A percentile compares a stretch with the other conserved stretches of the same genome.
phyloP scores from a whole-genome alignment of 768 basidiomycete species.

The Lyophyllum semitale region DNA sequence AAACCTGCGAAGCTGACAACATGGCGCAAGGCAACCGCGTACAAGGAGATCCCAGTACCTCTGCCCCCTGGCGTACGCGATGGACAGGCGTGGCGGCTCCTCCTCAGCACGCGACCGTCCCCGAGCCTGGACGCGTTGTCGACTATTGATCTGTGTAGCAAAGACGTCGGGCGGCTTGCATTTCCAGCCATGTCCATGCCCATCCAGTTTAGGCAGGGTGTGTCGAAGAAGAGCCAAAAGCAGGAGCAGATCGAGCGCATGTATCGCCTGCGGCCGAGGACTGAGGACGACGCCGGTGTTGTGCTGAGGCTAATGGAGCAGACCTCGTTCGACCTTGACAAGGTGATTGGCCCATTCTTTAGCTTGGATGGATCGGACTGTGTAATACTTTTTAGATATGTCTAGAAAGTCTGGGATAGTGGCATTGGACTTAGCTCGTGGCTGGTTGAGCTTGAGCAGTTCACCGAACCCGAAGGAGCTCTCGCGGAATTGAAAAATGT shows the following conservation, averaged over 20 bases:
- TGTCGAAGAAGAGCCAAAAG: constrained; percentile 40
- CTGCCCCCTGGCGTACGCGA: constrained; percentile 53
- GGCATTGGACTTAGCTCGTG: constrained; percentile 85
- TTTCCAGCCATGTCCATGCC: constrained; percentile 75
- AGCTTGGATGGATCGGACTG: neutral
- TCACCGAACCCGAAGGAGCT: constrained; percentile 2
- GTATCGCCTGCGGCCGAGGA: constrained; percentile 39
- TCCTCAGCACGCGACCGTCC: constrained; percentile 46
- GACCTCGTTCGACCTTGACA: constrained; percentile 91
- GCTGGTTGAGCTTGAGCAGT: constrained; percentile 47
- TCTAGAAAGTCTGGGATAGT: constrained; percentile 96
- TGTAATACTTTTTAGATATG: constrained; percentile 29
- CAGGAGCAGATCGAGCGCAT: constrained; percentile 70
- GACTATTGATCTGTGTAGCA: constrained; percentile 43
- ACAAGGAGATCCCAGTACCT: constrained; percentile 73
- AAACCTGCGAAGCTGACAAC: constrained; percentile 69
- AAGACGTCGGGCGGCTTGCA: constrained; percentile 43
- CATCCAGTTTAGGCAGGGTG: constrained; percentile 40
- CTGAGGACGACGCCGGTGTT: constrained; percentile 18
- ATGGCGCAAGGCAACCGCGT: constrained; percentile 67
- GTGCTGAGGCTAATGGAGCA: constrained; percentile 67
- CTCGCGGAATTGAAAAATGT: constrained; percentile 27
- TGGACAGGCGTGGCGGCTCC: constrained; percentile 67
- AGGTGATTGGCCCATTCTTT: constrained; percentile 50
- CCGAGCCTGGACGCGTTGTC: constrained; percentile 19